Conservation (phyloP, 2,329 filamentous ascomycete genomes). For the Aspergillus pseudotamarii region DNA sequence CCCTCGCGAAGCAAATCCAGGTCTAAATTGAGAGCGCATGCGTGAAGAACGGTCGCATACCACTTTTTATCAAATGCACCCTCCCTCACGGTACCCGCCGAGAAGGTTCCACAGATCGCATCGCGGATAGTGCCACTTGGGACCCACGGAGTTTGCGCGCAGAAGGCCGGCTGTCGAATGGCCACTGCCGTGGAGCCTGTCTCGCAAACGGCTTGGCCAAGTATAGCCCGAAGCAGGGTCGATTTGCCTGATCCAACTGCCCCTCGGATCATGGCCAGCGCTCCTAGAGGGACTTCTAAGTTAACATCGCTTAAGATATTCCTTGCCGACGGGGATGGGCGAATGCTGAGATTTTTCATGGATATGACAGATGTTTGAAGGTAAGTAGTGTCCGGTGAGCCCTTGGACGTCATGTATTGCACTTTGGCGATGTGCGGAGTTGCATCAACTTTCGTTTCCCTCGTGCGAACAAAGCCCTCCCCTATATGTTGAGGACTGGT, state of each 20-base stretch:
- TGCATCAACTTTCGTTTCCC: too few species aligned
- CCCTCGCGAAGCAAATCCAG: conserved; percentile 25
- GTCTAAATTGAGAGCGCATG: conserved; percentile 28
- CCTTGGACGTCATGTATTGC: too few species aligned
- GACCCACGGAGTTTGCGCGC: conserved; percentile 87
- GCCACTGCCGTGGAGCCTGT: neutral
- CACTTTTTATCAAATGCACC: conserved; percentile 18
- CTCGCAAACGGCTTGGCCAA: conserved; percentile 7
- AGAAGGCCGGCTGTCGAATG: conserved; percentile 39
- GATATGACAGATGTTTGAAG: too few species aligned
- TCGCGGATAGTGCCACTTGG: conserved; percentile 75
- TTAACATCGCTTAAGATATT: neutral
- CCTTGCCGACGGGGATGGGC: too few species aligned
- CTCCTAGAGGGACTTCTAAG: neutral
- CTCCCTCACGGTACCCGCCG: neutral
- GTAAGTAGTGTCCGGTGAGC: too few species aligned
- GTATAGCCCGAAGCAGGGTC: conserved; percentile 12
- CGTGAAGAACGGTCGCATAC: conserved; percentile 21
- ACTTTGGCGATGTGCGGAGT: too few species aligned
- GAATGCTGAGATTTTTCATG: too few species aligned
- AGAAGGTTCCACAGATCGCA: too few species aligned
- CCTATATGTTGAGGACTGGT: too few species aligned
- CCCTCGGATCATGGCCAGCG: conserved; percentile 13
- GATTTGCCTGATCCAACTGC: conserved; percentile 18
- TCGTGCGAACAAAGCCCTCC: too few species aligned